These are phyloP conservation scores for Hymenoscyphus repandus DNA, from an alignment of 2,329 filamentous ascomycete genomes.

Conservation along the genomic window DNA sequence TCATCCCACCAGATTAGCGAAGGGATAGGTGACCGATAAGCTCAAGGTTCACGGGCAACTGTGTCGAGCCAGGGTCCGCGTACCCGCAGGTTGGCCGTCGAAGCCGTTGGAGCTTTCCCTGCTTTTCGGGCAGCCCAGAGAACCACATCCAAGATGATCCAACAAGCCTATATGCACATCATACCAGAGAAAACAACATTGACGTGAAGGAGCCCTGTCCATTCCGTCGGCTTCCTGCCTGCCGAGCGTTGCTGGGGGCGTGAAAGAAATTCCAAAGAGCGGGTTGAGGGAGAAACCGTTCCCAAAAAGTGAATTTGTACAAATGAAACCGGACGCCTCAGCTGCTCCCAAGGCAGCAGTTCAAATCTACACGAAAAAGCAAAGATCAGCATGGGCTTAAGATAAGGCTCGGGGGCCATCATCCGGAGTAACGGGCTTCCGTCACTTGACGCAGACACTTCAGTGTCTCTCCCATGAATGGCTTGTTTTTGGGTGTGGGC, in stretches of 20 bases:
- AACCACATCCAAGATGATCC: neutral
- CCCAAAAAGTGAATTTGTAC: no score
- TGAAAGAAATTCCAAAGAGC: no score
- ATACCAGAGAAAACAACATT: neutral
- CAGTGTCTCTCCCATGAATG: no score
- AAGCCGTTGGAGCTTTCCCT: neutral
- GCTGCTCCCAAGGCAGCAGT: neutral
- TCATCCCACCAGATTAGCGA: neutral
- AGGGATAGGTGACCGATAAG: neutral
- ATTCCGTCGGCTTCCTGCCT: no score
- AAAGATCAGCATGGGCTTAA: neutral
- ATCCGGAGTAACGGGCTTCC: neutral
- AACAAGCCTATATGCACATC: neutral
- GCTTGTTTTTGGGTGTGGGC: neutral
- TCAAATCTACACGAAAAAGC: neutral
- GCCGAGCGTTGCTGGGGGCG: no score
- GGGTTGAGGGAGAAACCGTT: no score
- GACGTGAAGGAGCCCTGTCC: no score
- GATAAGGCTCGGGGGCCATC: neutral
- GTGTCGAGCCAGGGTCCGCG: neutral
- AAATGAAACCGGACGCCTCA: neutral
- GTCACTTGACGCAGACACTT: neutral
- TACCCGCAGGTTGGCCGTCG: neutral
- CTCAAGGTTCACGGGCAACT: neutral
- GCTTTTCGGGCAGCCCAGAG: neutral